Evolutionary conservation across 805 yeast genomes (phyloP), one percentile per base, ranked within the genome.

Genomic region (Kazachstania kunashirensis): DNA sequence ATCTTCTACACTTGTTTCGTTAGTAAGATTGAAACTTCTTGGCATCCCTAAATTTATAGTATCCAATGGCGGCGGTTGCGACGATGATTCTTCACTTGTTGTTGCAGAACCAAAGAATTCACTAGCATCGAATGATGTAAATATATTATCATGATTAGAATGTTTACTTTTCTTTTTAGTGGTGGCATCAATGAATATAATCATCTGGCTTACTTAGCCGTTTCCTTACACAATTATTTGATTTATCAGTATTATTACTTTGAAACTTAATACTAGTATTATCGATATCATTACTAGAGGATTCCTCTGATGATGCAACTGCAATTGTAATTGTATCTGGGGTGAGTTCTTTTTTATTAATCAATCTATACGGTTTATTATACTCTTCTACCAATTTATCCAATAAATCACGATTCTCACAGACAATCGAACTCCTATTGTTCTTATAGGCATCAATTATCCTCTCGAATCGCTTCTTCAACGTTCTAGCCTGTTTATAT

Each of bases 401-500:
- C 11, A 40, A 21, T 23, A 40, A 29, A 3, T 2, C 5, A 1
- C 24, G 25, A 16, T 41, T 27, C 12, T 12, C 12, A 30, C 44
- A 41, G 2, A 9, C 8, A 6, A 42, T 33, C 18, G 20, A 12
- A 5, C 23, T 30, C 14, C 35, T 39, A 31, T 41, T 44, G 3
- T 25, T 37, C 8, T 36, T 28, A 33, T 39, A 47, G 6, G 36
- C 17, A 4, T 44, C 49, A 23, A 42, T 42, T 28, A 58, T 29
- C 37, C 49, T 53, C 13, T 51, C 53, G 29, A 54, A 57, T 26
- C 56, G 45, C 7, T 41, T 49, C 42, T 47, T 52, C 20, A 58
- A 24, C 3, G 62, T 57, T 19, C 62, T 48, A 19, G 46, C 46
- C 34, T 57, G 62, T 24, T 49, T 50, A 25, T 53, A 54, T 7